Conservation (phyloP, 108 stramenopile species). For the Schizochytrium sp. region DNA sequence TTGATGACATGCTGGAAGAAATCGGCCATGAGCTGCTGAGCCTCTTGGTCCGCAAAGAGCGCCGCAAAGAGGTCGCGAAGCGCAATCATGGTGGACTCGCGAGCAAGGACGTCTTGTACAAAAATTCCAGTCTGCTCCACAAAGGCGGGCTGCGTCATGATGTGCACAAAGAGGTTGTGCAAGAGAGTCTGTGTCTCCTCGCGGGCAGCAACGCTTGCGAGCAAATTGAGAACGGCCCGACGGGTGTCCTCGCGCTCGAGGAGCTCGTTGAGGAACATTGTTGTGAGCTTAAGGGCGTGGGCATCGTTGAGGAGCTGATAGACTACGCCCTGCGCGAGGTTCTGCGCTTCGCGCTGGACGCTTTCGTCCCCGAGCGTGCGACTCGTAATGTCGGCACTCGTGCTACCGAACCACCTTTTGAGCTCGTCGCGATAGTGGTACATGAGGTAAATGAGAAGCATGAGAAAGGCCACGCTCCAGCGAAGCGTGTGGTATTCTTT, state of each 20-base stretch:
- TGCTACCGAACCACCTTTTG: neutral
- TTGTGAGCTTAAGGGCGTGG: neutral
- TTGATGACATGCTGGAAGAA: constrained; percentile 15
- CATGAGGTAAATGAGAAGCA: neutral
- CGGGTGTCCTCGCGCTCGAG: neutral
- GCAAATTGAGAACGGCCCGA: neutral
- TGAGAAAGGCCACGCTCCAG: constrained; percentile 1
- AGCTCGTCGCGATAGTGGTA: neutral
- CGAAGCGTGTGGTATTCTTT: constrained; percentile 14
- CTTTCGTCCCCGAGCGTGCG: constrained; percentile 7
- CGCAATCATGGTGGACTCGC: neutral
- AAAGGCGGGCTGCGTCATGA: neutral
- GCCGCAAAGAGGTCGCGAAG: constrained; percentile 12
- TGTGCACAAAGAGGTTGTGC: constrained; percentile 9
- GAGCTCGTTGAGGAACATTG: neutral
- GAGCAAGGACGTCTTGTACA: neutral
- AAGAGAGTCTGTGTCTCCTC: neutral
- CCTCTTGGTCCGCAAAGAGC: neutral
- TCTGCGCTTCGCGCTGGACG: constrained; percentile 8
- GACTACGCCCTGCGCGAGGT: constrained; percentile 4
- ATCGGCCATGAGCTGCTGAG: neutral
- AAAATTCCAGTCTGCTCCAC: neutral
- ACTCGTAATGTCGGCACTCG: constrained; percentile 8
- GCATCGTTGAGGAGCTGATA: constrained; percentile 6
- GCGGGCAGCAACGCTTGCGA: neutral